Base-by-base conservation (phyloP, 495 filamentous ascomycete species). In the Aspergillus incahuasiensis region DNA sequence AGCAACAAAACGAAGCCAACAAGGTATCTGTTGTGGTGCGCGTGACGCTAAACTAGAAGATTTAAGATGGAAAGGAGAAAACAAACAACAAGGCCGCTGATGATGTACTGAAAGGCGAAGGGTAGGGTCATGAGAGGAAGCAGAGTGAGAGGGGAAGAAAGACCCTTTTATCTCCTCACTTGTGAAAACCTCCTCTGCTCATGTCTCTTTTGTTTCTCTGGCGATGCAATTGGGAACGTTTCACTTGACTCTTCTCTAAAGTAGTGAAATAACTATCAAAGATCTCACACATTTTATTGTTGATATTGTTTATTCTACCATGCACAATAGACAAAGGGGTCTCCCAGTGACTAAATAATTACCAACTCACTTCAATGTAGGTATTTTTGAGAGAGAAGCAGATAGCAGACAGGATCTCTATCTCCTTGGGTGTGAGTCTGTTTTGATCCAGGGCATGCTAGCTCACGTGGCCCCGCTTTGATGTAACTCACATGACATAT, bases 361-460 rank as follows among this genome's bases (percentile, higher is more conserved):
- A n/a, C n/a, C n/a, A n/a, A 6, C 32, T 18, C 3, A 12, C 8
- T 40, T 5, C 38, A 16, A 2, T 40, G 13, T 11, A 35, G 32
- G n/a, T n/a, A n/a, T n/a, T n/a, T n/a, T n/a, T n/a, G n/a, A n/a
- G n/a, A n/a, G n/a, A n/a, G n/a, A n/a, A n/a, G n/a, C n/a, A n/a
- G n/a, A n/a, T n/a, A n/a, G n/a, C n/a, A n/a, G n/a, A n/a, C n/a
- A n/a, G n/a, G n/a, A n/a, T n/a, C n/a, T n/a, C n/a, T n/a, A n/a
- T n/a, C n/a, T n/a, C n/a, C n/a, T 28, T 4, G 4, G 6, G 3
- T 5, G 34, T 35, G 34, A 46, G 19, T 46, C 43, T 24, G 4
- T 28, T 16, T 19, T 42, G 25, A 53, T 21, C 48, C 56, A 59
- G 56, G 55, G 55, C 55, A 52, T 41, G 48, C n/a, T 22, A 32